Evolutionary conservation across 23 red algal genomes (phyloP).

Genomic region (Chondrus crispus): DNA sequence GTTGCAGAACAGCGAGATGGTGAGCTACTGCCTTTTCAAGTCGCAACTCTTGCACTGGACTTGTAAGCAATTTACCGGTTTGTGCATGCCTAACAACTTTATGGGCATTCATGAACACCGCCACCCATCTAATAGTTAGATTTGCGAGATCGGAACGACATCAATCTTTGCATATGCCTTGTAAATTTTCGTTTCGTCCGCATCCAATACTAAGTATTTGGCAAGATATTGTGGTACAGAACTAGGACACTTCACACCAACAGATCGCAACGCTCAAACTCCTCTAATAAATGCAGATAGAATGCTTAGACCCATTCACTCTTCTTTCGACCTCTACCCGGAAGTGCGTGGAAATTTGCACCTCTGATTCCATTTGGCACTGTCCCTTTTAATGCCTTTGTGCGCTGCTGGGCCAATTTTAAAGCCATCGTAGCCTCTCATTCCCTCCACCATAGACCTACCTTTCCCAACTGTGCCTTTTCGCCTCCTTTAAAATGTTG

Average conservation of each 20-base stretch:
- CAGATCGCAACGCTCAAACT: background rate
- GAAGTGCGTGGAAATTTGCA: background rate
- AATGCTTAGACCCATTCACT: background rate
- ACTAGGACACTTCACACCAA: background rate
- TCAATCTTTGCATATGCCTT: too few species aligned
- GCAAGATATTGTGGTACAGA: background rate
- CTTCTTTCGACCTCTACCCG: background rate
- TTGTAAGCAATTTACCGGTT: background rate
- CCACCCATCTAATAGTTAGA: background rate
- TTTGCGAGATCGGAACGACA: too few species aligned
- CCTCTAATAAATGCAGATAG: background rate
- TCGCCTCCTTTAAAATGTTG: background rate
- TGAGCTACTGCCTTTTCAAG: background rate
- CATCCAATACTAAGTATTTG: too few species aligned
- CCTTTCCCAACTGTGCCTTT: background rate
- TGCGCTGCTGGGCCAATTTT: background rate
- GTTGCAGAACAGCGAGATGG: background rate
- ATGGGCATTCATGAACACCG: background rate
- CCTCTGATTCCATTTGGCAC: background rate
- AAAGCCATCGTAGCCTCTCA: background rate
- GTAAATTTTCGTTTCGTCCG: too few species aligned
- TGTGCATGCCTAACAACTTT: background rate
- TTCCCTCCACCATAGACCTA: background rate
- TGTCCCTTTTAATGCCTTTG: background rate
- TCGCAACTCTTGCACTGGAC: background rate